phyloP scores from a whole-genome alignment of 2,329 filamentous ascomycete species.

The Purpureocillium takamizusanense region DNA sequence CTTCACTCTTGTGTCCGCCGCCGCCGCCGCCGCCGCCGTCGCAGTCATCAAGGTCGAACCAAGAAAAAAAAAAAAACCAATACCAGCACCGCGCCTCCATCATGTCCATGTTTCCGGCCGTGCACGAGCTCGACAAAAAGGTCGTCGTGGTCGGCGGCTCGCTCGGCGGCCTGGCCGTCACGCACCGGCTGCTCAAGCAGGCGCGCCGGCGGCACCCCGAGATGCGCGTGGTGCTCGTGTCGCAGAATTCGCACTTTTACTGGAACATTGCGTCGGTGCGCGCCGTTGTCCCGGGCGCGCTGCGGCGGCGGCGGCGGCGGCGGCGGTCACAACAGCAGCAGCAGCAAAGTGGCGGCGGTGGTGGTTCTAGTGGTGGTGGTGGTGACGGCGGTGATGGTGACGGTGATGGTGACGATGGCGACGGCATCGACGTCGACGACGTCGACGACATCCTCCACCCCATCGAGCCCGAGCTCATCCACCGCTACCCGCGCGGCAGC shows the following conservation, averaged over 20 bases:
- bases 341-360: too few species aligned
- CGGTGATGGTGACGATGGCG: too few species aligned
- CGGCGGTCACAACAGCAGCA: too few species aligned
- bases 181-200: conserved; percentile 46
- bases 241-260: conserved; percentile 48
- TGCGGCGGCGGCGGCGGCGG: too few species aligned
- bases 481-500: conserved; percentile 36
- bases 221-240: conserved; percentile 45
- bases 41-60: too few species aligned
- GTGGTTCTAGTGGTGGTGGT: too few species aligned
- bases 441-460: conserved; percentile 42
- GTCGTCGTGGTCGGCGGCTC: conserved; percentile 47
- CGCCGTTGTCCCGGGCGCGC: conserved; percentile 39
- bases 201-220: conserved; percentile 32
- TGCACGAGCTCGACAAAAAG: conserved; percentile 29
- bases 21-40: too few species aligned
- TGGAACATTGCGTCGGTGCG: conserved; percentile 50
- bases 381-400: too few species aligned
- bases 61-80: too few species aligned
- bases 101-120: conserved; percentile 25
- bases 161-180: conserved; percentile 41
- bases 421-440: too few species aligned
- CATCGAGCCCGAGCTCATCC: conserved; percentile 40
- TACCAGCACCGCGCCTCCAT: too few species aligned
- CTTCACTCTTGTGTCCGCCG: too few species aligned